phyloP scores from a whole-genome alignment of 495 filamentous ascomycete genomes.

The Talaromyces proteolyticus region DNA sequence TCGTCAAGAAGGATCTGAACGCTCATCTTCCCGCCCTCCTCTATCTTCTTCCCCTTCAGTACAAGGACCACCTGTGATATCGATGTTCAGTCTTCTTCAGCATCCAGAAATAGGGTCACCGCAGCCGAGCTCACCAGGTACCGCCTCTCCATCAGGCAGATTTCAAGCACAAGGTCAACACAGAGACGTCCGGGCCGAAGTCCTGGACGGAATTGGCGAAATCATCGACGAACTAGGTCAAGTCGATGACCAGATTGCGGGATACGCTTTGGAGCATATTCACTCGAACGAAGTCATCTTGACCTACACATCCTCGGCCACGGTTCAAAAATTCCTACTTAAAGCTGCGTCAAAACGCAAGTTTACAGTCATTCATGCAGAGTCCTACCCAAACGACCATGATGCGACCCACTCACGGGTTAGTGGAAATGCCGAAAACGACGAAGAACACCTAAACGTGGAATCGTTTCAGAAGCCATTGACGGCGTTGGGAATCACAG shows the following conservation, averaged over 20 bases:
- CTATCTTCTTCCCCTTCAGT: slow-evolving; percentile 49
- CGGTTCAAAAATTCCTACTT: slow-evolving; percentile 79
- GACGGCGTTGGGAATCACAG: slow-evolving; percentile 67
- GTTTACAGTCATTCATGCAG: slow-evolving; percentile 80
- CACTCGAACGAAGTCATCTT: slow-evolving; percentile 86
- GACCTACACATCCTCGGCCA: slow-evolving; percentile 72
- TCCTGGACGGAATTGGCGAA: slow-evolving; percentile 82
- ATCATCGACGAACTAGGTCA: slow-evolving; percentile 87
- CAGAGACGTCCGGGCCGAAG: slow-evolving; percentile 75
- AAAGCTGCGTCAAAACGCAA: slow-evolving; percentile 78
- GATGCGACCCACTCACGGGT: slow-evolving; percentile 52
- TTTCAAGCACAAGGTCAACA: slow-evolving; percentile 23
- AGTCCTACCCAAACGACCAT: slow-evolving; percentile 65
- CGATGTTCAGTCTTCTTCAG: slow-evolving; percentile 82
- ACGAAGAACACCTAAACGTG: slow-evolving; percentile 42
- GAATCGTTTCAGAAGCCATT: slow-evolving; percentile 69
- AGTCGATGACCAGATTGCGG: slow-evolving; percentile 83
- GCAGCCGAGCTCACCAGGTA: slow-evolving; percentile 37
- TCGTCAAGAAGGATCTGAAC: slow-evolving; percentile 27
- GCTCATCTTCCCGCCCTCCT: slow-evolving; percentile 44
- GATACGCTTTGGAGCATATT: slow-evolving; percentile 80
- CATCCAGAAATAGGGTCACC: slow-evolving; percentile 43
- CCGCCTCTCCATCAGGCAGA: slow-evolving; percentile 34
- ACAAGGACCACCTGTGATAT: slow-evolving; percentile 41
- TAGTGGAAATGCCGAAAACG: slow-evolving; percentile 38